Evolutionary conservation across 2,329 filamentous ascomycete genomes (phyloP).

Genomic region (Pseudogymnoascus verrucosus): DNA sequence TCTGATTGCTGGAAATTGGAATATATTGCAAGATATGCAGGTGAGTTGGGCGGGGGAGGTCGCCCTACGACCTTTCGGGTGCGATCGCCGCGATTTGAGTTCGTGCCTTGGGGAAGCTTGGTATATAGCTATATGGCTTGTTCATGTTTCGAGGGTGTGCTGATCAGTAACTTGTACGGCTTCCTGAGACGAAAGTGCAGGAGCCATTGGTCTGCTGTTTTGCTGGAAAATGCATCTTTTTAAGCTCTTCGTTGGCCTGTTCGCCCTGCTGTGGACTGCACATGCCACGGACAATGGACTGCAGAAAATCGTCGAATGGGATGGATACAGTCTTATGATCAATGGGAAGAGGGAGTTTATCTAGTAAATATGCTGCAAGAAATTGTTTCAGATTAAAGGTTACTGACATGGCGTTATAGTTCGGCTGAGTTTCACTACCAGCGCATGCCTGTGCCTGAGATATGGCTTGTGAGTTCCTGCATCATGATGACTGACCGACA

Average conservation of each 20-base stretch:
- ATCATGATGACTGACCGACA: neutral
- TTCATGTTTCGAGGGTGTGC: neutral
- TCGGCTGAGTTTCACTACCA: slow-evolving; percentile 44
- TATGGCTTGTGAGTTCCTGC: slow-evolving; percentile 34
- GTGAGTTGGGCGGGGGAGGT: slow-evolving; percentile 1
- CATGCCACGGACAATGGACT: slow-evolving; percentile 34
- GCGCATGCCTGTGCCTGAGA: slow-evolving; percentile 43
- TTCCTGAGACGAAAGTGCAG: neutral
- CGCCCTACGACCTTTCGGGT: neutral
- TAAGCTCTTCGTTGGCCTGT: slow-evolving; percentile 19
- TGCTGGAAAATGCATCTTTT: slow-evolving; percentile 18
- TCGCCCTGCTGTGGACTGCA: slow-evolving; percentile 20
- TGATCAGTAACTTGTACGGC: slow-evolving; percentile 1
- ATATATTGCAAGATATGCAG: slow-evolving; percentile 7
- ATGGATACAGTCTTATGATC: slow-evolving; percentile 41
- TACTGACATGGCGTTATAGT: slow-evolving; percentile 14
- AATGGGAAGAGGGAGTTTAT: slow-evolving; percentile 42
- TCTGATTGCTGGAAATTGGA: slow-evolving; percentile 8
- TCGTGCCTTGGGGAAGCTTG: slow-evolving; percentile 13
- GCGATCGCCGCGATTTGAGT: neutral
- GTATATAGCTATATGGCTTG: slow-evolving; percentile 4
- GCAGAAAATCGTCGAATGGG: slow-evolving; percentile 41
- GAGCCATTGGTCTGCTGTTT: neutral
- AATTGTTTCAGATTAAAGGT: neutral
- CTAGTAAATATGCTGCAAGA: slow-evolving; percentile 25